Percentiles rank a stretch among this genome's conserved stretches.
Evolutionary conservation across 2,329 filamentous ascomycete species (phyloP).

Genomic region (Penicillium sp.): DNA sequence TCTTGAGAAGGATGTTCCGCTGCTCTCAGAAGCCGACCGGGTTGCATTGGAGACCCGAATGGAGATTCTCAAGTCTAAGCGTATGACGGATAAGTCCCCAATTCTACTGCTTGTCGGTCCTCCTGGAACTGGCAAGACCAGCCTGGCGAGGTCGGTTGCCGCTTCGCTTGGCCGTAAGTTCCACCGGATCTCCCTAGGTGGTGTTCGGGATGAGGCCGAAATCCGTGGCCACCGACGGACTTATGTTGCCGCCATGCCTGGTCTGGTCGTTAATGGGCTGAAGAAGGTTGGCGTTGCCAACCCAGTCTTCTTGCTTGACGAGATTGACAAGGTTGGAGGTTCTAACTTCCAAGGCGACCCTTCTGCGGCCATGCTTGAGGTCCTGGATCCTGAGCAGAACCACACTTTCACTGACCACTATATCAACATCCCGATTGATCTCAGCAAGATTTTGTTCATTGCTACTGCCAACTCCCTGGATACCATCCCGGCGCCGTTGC

Average conservation of each 20-base stretch:
- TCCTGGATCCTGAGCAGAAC: constrained; percentile 96
- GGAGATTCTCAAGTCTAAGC: constrained; percentile 76
- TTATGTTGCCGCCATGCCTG: constrained; percentile 99
- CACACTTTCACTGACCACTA: constrained; percentile 95
- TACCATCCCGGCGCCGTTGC: constrained; percentile 88
- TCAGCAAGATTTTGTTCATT: constrained; percentile 96
- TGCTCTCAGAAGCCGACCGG: constrained; percentile 51
- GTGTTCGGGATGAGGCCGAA: constrained; percentile 94
- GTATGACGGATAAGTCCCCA: constrained; percentile 91
- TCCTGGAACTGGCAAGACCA: constrained; percentile 95
- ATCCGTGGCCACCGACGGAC: constrained; percentile 93
- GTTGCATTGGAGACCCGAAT: constrained; percentile 64
- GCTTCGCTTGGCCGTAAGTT: constrained; percentile 93
- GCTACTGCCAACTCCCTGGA: constrained; percentile 94
- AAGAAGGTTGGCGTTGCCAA: constrained; percentile 96
- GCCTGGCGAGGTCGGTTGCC: constrained; percentile 88
- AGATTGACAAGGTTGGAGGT: constrained; percentile 95
- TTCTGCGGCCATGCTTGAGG: constrained; percentile 96
- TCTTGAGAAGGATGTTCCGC: constrained; percentile 63
- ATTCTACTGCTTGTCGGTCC: constrained; percentile 93
- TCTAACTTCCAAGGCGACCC: constrained; percentile 94
- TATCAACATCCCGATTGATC: constrained; percentile 90
- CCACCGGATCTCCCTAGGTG: constrained; percentile 93
- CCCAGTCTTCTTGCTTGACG: constrained; percentile 92
- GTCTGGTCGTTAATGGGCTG: constrained; percentile 87